These are phyloP conservation scores for Lipomyces yamanashiensis DNA, from an alignment of 805 yeast species.

Conservation along the genomic window DNA sequence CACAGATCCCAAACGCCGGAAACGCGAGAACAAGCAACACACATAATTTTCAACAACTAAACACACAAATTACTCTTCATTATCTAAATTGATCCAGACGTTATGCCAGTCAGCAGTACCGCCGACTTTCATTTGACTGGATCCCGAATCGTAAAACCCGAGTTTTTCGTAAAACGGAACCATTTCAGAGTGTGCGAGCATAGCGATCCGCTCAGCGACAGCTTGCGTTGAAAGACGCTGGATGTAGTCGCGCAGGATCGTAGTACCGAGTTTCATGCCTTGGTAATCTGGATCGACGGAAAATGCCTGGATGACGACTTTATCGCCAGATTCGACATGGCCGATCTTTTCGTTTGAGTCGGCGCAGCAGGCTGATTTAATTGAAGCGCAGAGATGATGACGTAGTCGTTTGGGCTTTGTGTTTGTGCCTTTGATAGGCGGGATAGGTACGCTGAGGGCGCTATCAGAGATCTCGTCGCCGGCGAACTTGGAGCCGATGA, in stretches of 20 bases:
- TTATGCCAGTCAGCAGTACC: slow-evolving; percentile 65
- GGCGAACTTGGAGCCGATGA: slow-evolving; percentile 43
- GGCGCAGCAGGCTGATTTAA: slow-evolving; percentile 27
- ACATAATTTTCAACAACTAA: background rate
- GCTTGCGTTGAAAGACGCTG: slow-evolving; percentile 88
- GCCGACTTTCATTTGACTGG: slow-evolving; percentile 62
- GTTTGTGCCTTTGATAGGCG: background rate
- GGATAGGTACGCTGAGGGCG: slow-evolving; percentile 62
- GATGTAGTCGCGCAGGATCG: slow-evolving; percentile 83
- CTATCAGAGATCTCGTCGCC: slow-evolving; percentile 75
- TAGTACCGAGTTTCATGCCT: slow-evolving; percentile 80
- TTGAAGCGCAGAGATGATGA: slow-evolving; percentile 14
- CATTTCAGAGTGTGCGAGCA: slow-evolving; percentile 68
- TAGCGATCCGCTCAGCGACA: slow-evolving; percentile 73
- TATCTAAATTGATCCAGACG: slow-evolving; percentile 42
- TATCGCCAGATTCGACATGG: slow-evolving; percentile 74
- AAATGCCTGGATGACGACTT: slow-evolving; percentile 81
- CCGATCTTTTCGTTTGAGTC: slow-evolving; percentile 48
- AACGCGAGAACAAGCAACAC: background rate
- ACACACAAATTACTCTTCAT: background rate
- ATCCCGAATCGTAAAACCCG: slow-evolving; percentile 75
- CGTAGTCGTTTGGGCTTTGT: background rate
- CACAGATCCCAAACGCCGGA: background rate
- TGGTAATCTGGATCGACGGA: slow-evolving; percentile 76
- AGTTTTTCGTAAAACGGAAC: slow-evolving; percentile 78